Evolutionary conservation across 345 rosid species (phyloP), one percentile per base, ranked within the genome.

Genomic region (Laguncularia racemosa): DNA sequence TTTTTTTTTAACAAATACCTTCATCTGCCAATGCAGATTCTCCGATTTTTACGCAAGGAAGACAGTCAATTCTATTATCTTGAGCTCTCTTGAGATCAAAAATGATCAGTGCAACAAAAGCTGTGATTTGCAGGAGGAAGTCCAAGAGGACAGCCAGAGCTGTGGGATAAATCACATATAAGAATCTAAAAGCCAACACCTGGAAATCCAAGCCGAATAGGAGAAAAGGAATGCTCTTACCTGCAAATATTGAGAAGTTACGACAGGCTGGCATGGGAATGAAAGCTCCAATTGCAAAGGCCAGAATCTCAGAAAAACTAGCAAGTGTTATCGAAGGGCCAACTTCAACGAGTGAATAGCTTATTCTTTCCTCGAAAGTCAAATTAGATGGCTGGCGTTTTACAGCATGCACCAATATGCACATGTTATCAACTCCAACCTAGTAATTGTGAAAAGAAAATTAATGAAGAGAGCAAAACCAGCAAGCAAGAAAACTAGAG

Each of bases 351-450:
- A 92, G 96, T 48, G 99, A 95, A 73, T 82, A 81, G 77, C 99
- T 92, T 73, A 92, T 83, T 67, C 85, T 78, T 62, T 76, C 84
- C 66, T 92, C 99, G 59, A 86, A 56, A 59, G 91, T 75, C 65
- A 82, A 65, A 64, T 89, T 84, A 49, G 64, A 46, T 23, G 91
- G 75, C 65, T 86, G 97, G 49, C 99, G 75, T 70, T 92, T 92
- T 62, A 92, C 95, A 76, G 99, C 91, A 76, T 85, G 91, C 71
- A 92, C 95, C 83, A 92, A 73, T 73, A 92, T 89, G 71, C 95
- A 92, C 99, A 92, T 92, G 68, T 92, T 92, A 66, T 92, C 99
- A 72, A 92, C 99, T 65, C 99, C 99, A 40, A 92, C 99, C 99
- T 92, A 64, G 67, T 51, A 49, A 61, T 23, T 23, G 28, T 23